Base-by-base conservation (phyloP, 208 protist genomes). In the Crithidia expoeki region DNA sequence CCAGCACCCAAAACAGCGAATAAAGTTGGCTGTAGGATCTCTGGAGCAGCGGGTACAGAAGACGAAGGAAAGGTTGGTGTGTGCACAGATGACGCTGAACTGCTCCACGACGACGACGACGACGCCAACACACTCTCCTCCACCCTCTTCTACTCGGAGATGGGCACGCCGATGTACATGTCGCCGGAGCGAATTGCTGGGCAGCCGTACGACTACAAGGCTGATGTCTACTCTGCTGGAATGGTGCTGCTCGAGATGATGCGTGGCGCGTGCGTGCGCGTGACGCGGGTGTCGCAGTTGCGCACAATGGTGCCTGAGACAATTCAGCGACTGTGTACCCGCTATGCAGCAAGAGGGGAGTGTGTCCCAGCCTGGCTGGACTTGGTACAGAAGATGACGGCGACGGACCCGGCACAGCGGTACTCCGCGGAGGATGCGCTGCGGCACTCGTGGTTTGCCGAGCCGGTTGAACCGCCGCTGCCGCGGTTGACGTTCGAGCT, bases 231-330 rank as follows among this genome's bases (percentile, higher is more conserved):
- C 78, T 81, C 86, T 16, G 71, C 80, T 4, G 91, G 91, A 9
- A 83, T 93, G 68, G 88, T 96, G 51, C 69, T 96, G 72, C 90
- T 87, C 57, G 91, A 92, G 81, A 73, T 94, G 60, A 67, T 96
- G 52, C 80, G 72, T 47, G 88, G 84, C 25, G 60, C 65, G 30
- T 70, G 70, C 44, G 80, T 90, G 32, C 80, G 76, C 14, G 75
- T 79, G 33, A 73, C 75, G 51, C 68, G 76, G 23, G 56, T 65
- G 61, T 72, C 60, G 42, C 80, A 72, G 74, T 68, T 67, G 71
- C 68, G 44, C 42, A 72, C 33, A 34, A 70, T 42, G 46, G 72
- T 84, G 44, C 79, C 73, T 4, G 55, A 64, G 51, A 78, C 79
- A 0, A 71, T 80, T 19, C 66, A 62, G 60, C 71, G 62, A 34